These are phyloP conservation scores for Saccharum spontaneum DNA, from an alignment of 176 grass and related monocot species.

Conservation along the genomic window DNA sequence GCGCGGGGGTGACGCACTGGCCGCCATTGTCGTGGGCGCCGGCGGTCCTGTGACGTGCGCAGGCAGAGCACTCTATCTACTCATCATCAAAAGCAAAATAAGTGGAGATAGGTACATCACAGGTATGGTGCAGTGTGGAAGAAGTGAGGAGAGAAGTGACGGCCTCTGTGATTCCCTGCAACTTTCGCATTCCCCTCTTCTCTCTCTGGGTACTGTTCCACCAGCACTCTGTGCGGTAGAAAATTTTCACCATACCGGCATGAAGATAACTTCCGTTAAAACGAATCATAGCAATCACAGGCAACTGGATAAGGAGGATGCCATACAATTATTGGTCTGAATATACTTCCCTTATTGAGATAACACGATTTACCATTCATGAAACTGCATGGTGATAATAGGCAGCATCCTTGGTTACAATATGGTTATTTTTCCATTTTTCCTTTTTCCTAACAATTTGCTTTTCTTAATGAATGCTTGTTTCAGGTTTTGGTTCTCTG, in stretches of 20 bases:
- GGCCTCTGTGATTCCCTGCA: not conserved
- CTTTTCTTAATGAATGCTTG: constrained; percentile 23
- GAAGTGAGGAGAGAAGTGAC: not conserved
- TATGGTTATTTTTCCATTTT: not conserved
- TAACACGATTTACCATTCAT: not conserved
- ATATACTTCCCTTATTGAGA: not conserved
- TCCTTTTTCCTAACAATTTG: constrained; percentile 6
- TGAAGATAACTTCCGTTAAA: not conserved
- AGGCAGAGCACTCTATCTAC: not conserved
- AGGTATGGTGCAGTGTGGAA: not conserved
- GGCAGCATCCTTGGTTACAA: not conserved
- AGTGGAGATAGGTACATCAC: not conserved
- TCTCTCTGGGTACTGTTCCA: not conserved
- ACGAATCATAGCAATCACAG: not conserved
- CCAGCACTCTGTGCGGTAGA: not conserved
- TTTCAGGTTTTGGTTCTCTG: constrained; percentile 94
- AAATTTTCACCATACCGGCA: not conserved
- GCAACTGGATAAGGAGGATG: not conserved
- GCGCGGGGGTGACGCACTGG: not conserved
- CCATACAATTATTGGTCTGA: not conserved
- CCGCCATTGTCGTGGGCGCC: accelerated
- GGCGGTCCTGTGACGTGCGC: not conserved
- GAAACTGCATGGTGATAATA: constrained; percentile 25
- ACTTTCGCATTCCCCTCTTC: not conserved
- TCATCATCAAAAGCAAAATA: not conserved